Percentiles rank a stretch among this genome's conserved stretches.
Evolutionary conservation across 495 filamentous ascomycete genomes (phyloP).

Genomic region (Podospora pseudocomata): DNA sequence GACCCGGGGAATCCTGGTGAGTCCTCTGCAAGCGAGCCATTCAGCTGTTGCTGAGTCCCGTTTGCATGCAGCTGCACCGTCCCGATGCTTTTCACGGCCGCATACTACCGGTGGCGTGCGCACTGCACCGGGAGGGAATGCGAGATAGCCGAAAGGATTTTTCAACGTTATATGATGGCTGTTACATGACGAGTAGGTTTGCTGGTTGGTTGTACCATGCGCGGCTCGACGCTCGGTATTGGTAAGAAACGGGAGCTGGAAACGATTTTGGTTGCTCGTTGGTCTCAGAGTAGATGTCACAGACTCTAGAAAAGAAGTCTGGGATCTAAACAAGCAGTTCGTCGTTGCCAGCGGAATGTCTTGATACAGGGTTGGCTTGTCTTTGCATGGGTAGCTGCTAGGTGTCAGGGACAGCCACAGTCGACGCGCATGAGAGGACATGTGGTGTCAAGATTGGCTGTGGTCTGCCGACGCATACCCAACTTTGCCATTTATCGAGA

Average conservation of each 20-base stretch:
- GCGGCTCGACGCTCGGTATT: not conserved
- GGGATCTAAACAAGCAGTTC: constrained; percentile 2
- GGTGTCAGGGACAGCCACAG: not conserved
- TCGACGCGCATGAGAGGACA: not conserved
- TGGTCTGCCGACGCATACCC: not conserved
- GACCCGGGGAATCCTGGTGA: constrained; percentile 4
- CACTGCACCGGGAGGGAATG: constrained; percentile 4
- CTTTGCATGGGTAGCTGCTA: not conserved
- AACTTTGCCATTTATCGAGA: not conserved
- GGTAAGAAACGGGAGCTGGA: not conserved
- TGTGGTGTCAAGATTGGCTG: not conserved
- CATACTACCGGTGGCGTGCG: constrained; percentile 7
- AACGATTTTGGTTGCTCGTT: not conserved
- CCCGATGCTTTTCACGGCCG: constrained; percentile 8
- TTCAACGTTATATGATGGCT: not conserved
- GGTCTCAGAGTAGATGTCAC: not conserved
- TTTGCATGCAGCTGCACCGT: constrained; percentile 11
- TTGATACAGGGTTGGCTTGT: not conserved
- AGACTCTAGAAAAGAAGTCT: not conserved
- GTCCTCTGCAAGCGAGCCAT: not conserved
- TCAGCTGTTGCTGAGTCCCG: not conserved
- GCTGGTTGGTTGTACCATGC: not conserved
- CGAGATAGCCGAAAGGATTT: constrained; percentile 3
- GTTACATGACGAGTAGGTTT: not conserved
- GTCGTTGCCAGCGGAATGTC: not conserved